Conservation (phyloP, 2,329 filamentous ascomycete species). For the Alternaria sp. region DNA sequence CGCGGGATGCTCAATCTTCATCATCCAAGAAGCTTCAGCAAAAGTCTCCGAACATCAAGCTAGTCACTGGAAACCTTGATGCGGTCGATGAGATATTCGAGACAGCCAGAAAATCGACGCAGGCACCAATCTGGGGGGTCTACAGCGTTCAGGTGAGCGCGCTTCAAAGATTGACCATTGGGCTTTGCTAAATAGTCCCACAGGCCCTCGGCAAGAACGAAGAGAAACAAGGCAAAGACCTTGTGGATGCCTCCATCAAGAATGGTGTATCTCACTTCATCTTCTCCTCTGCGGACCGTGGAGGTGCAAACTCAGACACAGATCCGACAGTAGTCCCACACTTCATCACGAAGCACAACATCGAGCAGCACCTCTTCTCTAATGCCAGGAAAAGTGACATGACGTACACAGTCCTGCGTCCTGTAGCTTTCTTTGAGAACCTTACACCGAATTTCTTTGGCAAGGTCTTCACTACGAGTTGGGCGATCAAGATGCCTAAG, state of each 20-base stretch:
- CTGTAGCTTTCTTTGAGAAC: slow-evolving; percentile 69
- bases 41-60: slow-evolving; percentile 58
- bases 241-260: slow-evolving; percentile 46
- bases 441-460: slow-evolving; percentile 56
- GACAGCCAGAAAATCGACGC: slow-evolving; percentile 49
- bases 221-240: slow-evolving; percentile 50
- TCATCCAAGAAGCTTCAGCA: slow-evolving; percentile 59
- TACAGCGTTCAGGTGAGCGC: slow-evolving; percentile 41
- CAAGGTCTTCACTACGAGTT: slow-evolving; percentile 55
- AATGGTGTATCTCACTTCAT: slow-evolving; percentile 50
- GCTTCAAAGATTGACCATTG: neutral
- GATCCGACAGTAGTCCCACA: slow-evolving; percentile 67
- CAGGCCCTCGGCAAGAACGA: slow-evolving; percentile 38
- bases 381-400: slow-evolving; percentile 53
- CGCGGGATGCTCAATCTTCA: slow-evolving; percentile 60
- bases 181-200: neutral
- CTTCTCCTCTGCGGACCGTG: slow-evolving; percentile 50
- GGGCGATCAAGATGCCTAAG: slow-evolving; percentile 44
- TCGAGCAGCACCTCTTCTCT: slow-evolving; percentile 67
- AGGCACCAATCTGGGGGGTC: slow-evolving; percentile 42
- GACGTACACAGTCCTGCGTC: slow-evolving; percentile 68
- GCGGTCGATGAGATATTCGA: slow-evolving; percentile 61
- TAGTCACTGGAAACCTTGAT: slow-evolving; percentile 65
- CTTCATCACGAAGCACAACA: slow-evolving; percentile 67
- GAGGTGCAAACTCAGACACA: slow-evolving; percentile 54